Evolutionary conservation across 1,284 basidiomycete species (phyloP).

Genomic region (Phlebopus sp.): DNA sequence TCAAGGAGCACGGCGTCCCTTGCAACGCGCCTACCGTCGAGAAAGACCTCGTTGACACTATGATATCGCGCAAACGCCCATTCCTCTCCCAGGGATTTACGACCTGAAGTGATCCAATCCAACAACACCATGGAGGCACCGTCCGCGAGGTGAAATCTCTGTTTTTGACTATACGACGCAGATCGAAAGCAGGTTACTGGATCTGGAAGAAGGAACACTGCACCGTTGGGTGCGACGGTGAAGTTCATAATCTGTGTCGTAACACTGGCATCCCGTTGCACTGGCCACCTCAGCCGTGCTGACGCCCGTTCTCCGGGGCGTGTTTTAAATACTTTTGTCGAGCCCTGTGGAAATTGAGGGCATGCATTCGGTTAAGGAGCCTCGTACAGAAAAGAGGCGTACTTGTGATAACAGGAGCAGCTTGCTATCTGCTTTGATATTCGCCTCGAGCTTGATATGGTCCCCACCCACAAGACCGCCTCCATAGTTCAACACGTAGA

Average conservation of each 20-base stretch:
- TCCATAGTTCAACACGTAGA: conserved; percentile 88
- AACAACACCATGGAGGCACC: conserved; percentile 68
- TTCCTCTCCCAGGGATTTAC: conserved; percentile 75
- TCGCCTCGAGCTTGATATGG: conserved; percentile 59
- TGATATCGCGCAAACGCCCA: conserved; percentile 89
- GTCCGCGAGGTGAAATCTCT: conserved; percentile 65
- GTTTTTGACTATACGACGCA: conserved; percentile 81
- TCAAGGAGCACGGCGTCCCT: conserved; percentile 79
- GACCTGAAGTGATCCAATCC: conserved; percentile 91
- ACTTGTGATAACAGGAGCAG: conserved; percentile 84
- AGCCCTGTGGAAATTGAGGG: conserved; percentile 54
- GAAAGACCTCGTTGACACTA: conserved; percentile 81
- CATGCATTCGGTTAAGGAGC: conserved; percentile 3
- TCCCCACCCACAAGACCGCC: conserved; percentile 94
- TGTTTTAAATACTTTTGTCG: conserved; percentile 89
- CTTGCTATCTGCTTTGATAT: conserved; percentile 54
- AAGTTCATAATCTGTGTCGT: conserved; percentile 59
- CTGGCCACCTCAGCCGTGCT: conserved; percentile 26
- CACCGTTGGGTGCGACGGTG: conserved; percentile 46
- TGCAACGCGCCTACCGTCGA: conserved; percentile 61
- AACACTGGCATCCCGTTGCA: conserved; percentile 10
- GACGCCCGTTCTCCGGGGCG: conserved; percentile 51
- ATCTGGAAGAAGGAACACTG: conserved; percentile 83
- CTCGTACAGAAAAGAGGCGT: conserved; percentile 21
- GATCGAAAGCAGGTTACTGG: conserved; percentile 88